Conservation (phyloP, 441 rosid genomes). For the Cnidoscolus chayamansa region DNA sequence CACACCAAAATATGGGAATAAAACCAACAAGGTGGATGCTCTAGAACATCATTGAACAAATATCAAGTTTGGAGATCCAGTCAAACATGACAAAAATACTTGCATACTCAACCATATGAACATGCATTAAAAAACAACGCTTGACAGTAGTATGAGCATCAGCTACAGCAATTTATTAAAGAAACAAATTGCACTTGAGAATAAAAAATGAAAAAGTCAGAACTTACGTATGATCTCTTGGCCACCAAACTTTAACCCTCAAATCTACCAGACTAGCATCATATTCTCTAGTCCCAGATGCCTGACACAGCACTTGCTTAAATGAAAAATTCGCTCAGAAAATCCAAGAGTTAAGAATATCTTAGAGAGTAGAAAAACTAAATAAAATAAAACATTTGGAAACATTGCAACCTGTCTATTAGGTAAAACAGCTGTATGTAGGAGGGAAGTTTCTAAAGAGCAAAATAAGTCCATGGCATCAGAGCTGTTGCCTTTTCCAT, state of each 20-base stretch:
- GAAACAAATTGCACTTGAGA: neutral
- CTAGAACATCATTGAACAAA: no score
- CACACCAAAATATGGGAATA: neutral
- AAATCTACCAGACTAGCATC: constrained; percentile 63
- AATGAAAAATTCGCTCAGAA: constrained; percentile 17
- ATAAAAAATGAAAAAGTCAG: constrained; percentile 13
- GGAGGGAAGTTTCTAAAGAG: neutral
- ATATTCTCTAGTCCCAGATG: constrained; percentile 39
- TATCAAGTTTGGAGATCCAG: no score
- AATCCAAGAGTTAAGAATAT: neutral
- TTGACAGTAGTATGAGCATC: neutral
- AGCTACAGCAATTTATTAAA: neutral
- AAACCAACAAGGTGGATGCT: no score
- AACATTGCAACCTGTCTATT: no score
- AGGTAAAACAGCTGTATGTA: neutral
- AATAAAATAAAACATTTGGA: no score
- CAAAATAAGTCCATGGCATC: constrained; percentile 6
- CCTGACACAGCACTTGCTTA: constrained; percentile 42
- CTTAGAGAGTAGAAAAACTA: neutral
- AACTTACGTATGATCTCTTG: constrained; percentile 68
- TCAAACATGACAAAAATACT: neutral
- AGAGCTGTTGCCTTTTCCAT: neutral
- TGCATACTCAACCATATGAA: neutral
- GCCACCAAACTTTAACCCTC: constrained; percentile 93
- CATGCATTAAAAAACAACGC: neutral